Percentiles rank a stretch among this genome's conserved stretches.
phyloP scores from a whole-genome alignment of 140 eudicot species.

The Erigeron philadelphicus region DNA sequence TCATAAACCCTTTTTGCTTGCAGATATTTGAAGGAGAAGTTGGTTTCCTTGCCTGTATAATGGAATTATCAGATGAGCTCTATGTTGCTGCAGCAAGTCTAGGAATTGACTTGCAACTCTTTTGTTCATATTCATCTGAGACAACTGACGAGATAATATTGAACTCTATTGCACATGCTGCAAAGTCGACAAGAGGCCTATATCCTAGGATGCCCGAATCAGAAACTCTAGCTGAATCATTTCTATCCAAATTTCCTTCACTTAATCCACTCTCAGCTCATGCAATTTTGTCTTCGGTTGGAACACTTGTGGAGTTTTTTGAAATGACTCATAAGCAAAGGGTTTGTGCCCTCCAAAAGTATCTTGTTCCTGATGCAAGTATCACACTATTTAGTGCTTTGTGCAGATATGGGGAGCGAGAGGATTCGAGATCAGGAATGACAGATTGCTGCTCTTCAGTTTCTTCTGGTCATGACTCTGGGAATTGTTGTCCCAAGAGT shows the following conservation, averaged over 20 bases:
- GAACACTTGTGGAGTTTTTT: constrained; percentile 54
- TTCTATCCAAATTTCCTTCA: constrained; percentile 74
- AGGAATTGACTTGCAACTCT: constrained; percentile 72
- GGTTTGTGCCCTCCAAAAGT: constrained; percentile 52
- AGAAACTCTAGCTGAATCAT: constrained; percentile 85
- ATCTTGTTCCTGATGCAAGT: constrained; percentile 69
- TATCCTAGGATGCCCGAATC: constrained; percentile 77
- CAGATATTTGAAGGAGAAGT: constrained; percentile 93
- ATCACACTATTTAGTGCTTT: constrained; percentile 46
- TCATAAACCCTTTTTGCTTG: not conserved
- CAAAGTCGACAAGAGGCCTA: constrained; percentile 39
- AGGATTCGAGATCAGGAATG: constrained; percentile 80
- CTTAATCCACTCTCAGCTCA: constrained; percentile 89
- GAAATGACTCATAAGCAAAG: constrained; percentile 53
- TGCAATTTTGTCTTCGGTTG: constrained; percentile 68
- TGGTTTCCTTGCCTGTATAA: constrained; percentile 54
- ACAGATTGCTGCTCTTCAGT: constrained; percentile 93
- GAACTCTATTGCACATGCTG: constrained; percentile 47
- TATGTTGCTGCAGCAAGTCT: constrained; percentile 94
- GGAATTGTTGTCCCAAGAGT: constrained; percentile 34
- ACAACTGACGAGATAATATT: constrained; percentile 71
- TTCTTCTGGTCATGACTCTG: constrained; percentile 72
- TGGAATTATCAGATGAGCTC: constrained; percentile 92
- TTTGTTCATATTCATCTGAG: constrained; percentile 65
- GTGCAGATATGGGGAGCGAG: constrained; percentile 74